These are phyloP conservation scores for Elsinoe australis DNA, from an alignment of 2,329 filamentous ascomycete genomes.

Conservation along the genomic window DNA sequence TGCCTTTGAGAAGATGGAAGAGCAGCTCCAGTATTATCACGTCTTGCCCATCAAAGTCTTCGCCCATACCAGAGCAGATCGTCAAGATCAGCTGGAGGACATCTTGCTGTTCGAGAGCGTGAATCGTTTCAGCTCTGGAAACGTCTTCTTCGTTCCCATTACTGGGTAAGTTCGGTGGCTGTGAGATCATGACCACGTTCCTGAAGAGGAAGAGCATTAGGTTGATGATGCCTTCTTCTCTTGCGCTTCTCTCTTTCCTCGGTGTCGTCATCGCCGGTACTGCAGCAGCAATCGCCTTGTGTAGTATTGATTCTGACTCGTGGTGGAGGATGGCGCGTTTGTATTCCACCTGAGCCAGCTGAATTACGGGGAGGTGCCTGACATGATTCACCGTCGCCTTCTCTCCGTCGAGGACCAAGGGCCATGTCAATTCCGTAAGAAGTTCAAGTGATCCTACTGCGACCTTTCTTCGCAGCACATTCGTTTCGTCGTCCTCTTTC, in stretches of 20 bases:
- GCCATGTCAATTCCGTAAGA: conserved; percentile 89
- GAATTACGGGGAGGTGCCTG: conserved; percentile 80
- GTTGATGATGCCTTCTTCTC: conserved; percentile 89
- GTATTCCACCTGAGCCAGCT: conserved; percentile 80
- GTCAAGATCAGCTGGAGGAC: conserved; percentile 80
- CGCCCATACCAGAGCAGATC: conserved; percentile 83
- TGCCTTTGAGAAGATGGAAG: conserved; percentile 85
- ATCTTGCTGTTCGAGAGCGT: conserved; percentile 84
- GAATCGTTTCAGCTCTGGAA: conserved; percentile 78
- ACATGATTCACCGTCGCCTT: conserved; percentile 90
- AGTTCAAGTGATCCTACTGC: conserved; percentile 83
- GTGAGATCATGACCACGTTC: conserved; percentile 78
- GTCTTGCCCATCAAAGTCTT: conserved; percentile 86
- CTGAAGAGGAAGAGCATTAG: conserved; percentile 81
- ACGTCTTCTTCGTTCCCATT: conserved; percentile 88
- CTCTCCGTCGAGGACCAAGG: conserved; percentile 68
- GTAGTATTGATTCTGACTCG: conserved; percentile 66
- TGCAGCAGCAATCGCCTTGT: conserved; percentile 71
- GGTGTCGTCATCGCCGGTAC: conserved; percentile 78
- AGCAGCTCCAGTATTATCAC: conserved; percentile 83
- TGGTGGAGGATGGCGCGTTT: conserved; percentile 83
- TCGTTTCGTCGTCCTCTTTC: conserved; percentile 66
- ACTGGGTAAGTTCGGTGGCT: conserved; percentile 62
- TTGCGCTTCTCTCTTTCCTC: conserved; percentile 63
- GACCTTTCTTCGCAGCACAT: conserved; percentile 68